A percentile compares a stretch with the other conserved stretches of the same genome.
Conservation (phyloP, 2,329 filamentous ascomycete genomes). For the Scedosporium boydii region DNA sequence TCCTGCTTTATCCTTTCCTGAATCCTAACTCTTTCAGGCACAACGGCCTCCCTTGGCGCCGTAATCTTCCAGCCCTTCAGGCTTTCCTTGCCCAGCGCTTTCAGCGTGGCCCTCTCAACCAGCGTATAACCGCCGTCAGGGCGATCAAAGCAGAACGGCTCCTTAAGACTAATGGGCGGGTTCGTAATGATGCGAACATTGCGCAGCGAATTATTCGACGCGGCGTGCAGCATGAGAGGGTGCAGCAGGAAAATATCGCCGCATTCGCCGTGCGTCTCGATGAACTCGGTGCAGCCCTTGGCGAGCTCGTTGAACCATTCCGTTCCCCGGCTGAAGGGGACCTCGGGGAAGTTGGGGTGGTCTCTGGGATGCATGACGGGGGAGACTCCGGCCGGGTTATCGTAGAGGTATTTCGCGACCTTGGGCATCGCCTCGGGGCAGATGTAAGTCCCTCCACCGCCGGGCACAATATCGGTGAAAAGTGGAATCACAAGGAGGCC, state of each 20-base stretch:
- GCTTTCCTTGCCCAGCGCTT: constrained; percentile 33
- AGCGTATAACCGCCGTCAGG: constrained; percentile 37
- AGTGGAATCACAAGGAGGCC: constrained; percentile 58
- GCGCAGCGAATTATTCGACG: constrained; percentile 24
- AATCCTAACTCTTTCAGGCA: constrained; percentile 26
- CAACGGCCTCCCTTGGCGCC: constrained; percentile 35
- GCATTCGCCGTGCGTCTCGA: constrained; percentile 42
- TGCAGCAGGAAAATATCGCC: constrained; percentile 52
- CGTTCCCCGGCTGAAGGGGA: constrained; percentile 23
- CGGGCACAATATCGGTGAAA: constrained; percentile 51
- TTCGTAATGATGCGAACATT: constrained; percentile 18
- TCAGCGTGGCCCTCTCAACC: constrained; percentile 46
- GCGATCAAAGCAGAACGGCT: constrained; percentile 27
- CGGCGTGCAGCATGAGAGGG: constrained; percentile 50
- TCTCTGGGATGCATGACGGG: constrained; percentile 54
- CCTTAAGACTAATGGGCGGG: constrained; percentile 33
- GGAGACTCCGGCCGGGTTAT: constrained; percentile 55
- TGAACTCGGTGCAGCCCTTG: constrained; percentile 33
- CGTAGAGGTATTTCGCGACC: constrained; percentile 48
- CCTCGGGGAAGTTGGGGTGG: constrained; percentile 33
- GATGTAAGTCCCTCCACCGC: constrained; percentile 56
- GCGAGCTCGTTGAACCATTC: constrained; percentile 34
- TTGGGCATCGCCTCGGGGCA: constrained; percentile 48
- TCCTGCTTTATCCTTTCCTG: constrained; percentile 18
- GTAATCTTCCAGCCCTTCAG: constrained; percentile 44